Conservation (phyloP, 345 rosid species). For the Syzygium grande region DNA sequence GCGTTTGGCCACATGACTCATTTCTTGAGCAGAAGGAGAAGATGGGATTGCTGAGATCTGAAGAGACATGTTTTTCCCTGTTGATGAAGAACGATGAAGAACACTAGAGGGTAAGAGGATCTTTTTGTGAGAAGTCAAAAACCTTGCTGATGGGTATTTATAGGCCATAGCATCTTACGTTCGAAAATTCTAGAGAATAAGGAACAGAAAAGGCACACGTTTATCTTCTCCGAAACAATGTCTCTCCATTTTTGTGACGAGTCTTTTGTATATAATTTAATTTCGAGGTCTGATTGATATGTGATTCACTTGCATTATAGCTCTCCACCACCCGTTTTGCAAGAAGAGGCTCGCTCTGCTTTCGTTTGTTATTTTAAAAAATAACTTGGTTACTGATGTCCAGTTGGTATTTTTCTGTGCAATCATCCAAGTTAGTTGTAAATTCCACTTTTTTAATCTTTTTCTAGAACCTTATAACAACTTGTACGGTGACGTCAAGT, state of each 20-base stretch:
- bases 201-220: neutral
- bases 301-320: rapidly evolving
- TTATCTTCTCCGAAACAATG: neutral
- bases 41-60: neutral
- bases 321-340: neutral
- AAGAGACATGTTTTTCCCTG: neutral
- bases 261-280: neutral
- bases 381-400: too few relatives aligned
- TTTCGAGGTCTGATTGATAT: neutral
- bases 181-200: neutral
- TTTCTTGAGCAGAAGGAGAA: neutral
- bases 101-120: neutral
- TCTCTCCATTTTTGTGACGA: neutral
- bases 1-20: neutral
- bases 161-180: neutral
- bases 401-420: too few relatives aligned
- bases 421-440: too few relatives aligned
- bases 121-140: neutral
- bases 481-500: too few relatives aligned
- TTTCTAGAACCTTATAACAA: too few relatives aligned
- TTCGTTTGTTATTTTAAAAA: neutral
- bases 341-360: neutral
- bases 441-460: too few relatives aligned
- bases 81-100: neutral
- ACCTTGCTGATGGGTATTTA: neutral